These are phyloP conservation scores for Lactarius pseudohatsudake DNA, from an alignment of 768 basidiomycete genomes.

Conservation along the genomic window DNA sequence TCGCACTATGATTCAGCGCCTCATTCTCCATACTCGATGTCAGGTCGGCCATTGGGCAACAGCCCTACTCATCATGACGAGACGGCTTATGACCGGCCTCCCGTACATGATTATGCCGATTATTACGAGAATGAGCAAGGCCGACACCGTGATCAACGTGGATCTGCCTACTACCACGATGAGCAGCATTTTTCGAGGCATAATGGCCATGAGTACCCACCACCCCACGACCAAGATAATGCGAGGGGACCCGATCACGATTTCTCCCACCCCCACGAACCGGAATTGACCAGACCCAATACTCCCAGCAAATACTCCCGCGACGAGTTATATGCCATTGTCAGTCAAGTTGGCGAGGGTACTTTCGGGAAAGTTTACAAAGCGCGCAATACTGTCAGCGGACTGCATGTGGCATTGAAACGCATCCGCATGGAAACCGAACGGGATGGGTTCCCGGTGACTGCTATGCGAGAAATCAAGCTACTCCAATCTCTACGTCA, in stretches of 20 bases:
- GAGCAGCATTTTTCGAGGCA: slow-evolving; percentile 22
- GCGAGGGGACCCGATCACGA: slow-evolving; percentile 12
- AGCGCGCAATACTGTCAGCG: slow-evolving; percentile 79
- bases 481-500: slow-evolving; percentile 90
- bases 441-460: slow-evolving; percentile 97
- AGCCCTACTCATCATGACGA: slow-evolving; percentile 21
- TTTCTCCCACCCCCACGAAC: slow-evolving; percentile 18
- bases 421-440: slow-evolving; percentile 98
- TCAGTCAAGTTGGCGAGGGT: slow-evolving; percentile 95
- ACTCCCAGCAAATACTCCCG: slow-evolving; percentile 27
- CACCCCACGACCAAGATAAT: slow-evolving; percentile 18
- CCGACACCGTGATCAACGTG: slow-evolving; percentile 19
- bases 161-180: slow-evolving; percentile 14
- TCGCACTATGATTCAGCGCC: slow-evolving; percentile 21
- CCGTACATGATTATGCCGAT: slow-evolving; percentile 16
- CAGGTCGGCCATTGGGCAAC: slow-evolving; percentile 18
- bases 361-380: slow-evolving; percentile 99
- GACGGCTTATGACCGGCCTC: slow-evolving; percentile 12
- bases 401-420: slow-evolving; percentile 84
- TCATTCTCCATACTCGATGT: slow-evolving; percentile 21
- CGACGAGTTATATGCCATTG: slow-evolving; percentile 75
- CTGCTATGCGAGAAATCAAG: slow-evolving; percentile 98
- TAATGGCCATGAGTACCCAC: slow-evolving; percentile 25
- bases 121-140: slow-evolving; percentile 25
- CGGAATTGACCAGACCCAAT: slow-evolving; percentile 23